A percentile compares a stretch with the other conserved stretches of the same genome.
These are phyloP conservation scores for Umbellularia californica DNA, from an alignment of 164 flowering plant genomes.

Conservation along the genomic window DNA sequence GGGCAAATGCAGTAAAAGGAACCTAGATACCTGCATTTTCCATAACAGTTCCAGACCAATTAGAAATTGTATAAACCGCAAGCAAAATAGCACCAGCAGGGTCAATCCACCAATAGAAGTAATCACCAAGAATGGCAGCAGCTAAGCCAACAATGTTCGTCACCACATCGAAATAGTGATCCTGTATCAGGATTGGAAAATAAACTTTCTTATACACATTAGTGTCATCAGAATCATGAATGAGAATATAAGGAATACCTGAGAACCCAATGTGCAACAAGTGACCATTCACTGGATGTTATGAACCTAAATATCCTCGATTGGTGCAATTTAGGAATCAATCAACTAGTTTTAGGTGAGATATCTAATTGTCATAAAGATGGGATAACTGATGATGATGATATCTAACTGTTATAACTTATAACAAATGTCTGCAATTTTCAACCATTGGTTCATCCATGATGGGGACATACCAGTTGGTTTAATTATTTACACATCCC, in stretches of 20 bases:
- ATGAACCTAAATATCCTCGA: too few relatives aligned
- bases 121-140: conserved; percentile 71
- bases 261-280: neutral
- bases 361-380: too few relatives aligned
- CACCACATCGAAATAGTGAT: conserved; percentile 74
- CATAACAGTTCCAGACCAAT: conserved; percentile 71
- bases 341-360: neutral
- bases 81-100: conserved; percentile 66
- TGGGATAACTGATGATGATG: too few relatives aligned
- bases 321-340: neutral
- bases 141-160: conserved; percentile 65
- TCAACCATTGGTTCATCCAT: neutral
- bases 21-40: conserved; percentile 67
- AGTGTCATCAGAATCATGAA: neutral
- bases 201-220: neutral
- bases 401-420: neutral
- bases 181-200: conserved; percentile 32
- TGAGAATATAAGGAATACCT: neutral
- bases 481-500: neutral
- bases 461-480: neutral
- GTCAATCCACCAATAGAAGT: conserved; percentile 72
- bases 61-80: conserved; percentile 56
- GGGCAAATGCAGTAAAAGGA: neutral
- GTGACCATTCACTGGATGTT: neutral
- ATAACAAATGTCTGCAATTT: neutral